Percentiles rank a stretch among this genome's conserved stretches.
Evolutionary conservation across 2,329 filamentous ascomycete species (phyloP).

Genomic region (Aaosphaeria pasadenensis): DNA sequence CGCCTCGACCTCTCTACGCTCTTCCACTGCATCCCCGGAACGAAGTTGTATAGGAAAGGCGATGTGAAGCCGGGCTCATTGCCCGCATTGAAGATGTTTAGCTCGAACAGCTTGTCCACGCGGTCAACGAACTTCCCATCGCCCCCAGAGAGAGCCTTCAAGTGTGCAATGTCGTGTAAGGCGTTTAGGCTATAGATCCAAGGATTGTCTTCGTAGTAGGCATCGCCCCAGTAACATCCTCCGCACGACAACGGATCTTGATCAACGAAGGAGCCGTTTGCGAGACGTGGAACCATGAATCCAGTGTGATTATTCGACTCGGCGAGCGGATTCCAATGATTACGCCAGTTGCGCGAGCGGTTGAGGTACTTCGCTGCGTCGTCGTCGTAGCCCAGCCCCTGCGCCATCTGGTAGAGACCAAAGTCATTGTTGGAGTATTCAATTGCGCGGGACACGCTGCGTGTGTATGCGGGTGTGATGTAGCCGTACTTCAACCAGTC

Average conservation of each 20-base stretch:
- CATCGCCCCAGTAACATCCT: slow-evolving; percentile 65
- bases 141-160: slow-evolving; percentile 58
- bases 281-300: slow-evolving; percentile 62
- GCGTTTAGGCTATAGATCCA: slow-evolving; percentile 68
- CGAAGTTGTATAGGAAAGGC: slow-evolving; percentile 68
- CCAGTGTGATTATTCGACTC: slow-evolving; percentile 60
- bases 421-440: slow-evolving; percentile 72
- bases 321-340: slow-evolving; percentile 64
- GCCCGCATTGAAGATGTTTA: slow-evolving; percentile 60
- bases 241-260: slow-evolving; percentile 54
- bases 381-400: slow-evolving; percentile 50
- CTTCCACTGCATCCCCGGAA: slow-evolving; percentile 57
- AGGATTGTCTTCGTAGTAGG: slow-evolving; percentile 59
- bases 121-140: slow-evolving; percentile 53
- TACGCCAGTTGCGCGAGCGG: slow-evolving; percentile 66
- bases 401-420: slow-evolving; percentile 62
- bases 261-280: slow-evolving; percentile 48
- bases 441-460: slow-evolving; percentile 63
- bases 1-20: slow-evolving; percentile 56
- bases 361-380: slow-evolving; percentile 60
- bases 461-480: slow-evolving; percentile 60
- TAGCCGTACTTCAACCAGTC: slow-evolving; percentile 66
- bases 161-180: slow-evolving; percentile 60
- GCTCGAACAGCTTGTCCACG: slow-evolving; percentile 59
- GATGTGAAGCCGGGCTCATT: slow-evolving; percentile 67